Evolutionary conservation across 352 stramenopile genomes (phyloP), one percentile per base, ranked within the genome.

Genomic region (Pythium chondricola): DNA sequence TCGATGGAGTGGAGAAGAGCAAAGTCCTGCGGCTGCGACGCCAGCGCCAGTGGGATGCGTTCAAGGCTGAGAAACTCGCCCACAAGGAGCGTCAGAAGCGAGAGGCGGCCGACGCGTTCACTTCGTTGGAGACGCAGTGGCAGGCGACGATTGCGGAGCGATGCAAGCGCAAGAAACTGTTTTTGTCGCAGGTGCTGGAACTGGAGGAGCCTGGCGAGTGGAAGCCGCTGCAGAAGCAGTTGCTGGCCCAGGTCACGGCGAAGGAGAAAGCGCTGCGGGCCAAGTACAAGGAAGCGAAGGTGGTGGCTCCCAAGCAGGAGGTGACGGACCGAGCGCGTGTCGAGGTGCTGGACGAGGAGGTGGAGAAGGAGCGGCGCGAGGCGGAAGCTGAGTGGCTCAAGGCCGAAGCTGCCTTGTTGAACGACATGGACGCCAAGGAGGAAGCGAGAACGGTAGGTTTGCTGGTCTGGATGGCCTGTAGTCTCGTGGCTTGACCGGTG

Each of bases 1-100:
- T 88, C 30, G 78, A 88, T 27, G 64, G 38, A 6, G 25, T 66
- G 1, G 72, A 89, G 46, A 89, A 87, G 32, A 57, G 74, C 17
- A 86, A 85, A 35, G 67, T 85, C 20, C 38, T 84, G 11, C 69
- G 55, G n/a, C 47, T 74, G 35, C 58, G 63, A 16, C 69, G 78
- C 0, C 69, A 85, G 39, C 71, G 75, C 2, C 58, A 80, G 41
- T 86, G 78, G 75, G 71, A 84, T 8, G 60, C 57, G 11, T 83
- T 86, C 29, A 74, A 82, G 40, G 42, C 24, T 6, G 53, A 68
- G 5, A 60, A 63, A 4, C 39, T 73, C 2, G 63, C 59, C 6
- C 68, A 53, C 2, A 69, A 70, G 21, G 75, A 83, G 26, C 51
- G 62, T 3, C 48, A 72, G 6, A 83, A 82, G 27, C 40, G 52